Evolutionary conservation across 306 rosid species (phyloP), one percentile per base, ranked within the genome.

Genomic region (Cyamopsis tetragonoloba): DNA sequence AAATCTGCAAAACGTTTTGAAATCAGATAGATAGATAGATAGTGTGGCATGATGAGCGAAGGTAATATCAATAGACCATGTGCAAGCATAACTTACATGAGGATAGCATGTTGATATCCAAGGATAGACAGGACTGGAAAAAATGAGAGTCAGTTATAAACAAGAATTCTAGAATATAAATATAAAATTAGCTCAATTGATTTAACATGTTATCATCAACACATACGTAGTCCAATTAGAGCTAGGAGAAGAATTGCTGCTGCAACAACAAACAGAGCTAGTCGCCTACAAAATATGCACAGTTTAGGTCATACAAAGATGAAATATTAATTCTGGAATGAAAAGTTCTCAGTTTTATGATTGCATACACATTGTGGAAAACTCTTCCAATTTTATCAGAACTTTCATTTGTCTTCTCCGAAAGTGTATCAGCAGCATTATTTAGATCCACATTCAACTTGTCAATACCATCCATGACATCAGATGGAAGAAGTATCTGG

Each of bases 101-200:
- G 90, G 72, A 95, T 85, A 20, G 96, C 96, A 82, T 90, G 99
- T 74, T 79, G 89, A 76, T 95, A 73, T 43, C 92, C 87, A 66
- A 90, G 87, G 83, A 90, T 46, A 65, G 95, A 88, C 49, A 90
- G 68, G 42, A 86, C 97, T 95, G 92, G 67, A 64, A 69, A 84
- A 62, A 72, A 62, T 57, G 77, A 13, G 14, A 28, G 43, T 54
- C 43, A 71, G 84, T 77, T 43, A 49, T 26, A 67, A 62, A 23
- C 31, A 56, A 53, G 27, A 37, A 34, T 31, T 66, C 27, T 18
- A 31, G 5, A 58, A 37, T 30, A 31, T 9, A 43, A 67, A 68
- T 17, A 24, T 14, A 32, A 35, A 12, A 47, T 24, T 43, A 66
- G 54, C 14, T 62, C n/a, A 31, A 42, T 48, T 67, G 30, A 27